phyloP scores from a whole-genome alignment of 2,329 filamentous ascomycete species.

The Aspergillaceae sp. region DNA sequence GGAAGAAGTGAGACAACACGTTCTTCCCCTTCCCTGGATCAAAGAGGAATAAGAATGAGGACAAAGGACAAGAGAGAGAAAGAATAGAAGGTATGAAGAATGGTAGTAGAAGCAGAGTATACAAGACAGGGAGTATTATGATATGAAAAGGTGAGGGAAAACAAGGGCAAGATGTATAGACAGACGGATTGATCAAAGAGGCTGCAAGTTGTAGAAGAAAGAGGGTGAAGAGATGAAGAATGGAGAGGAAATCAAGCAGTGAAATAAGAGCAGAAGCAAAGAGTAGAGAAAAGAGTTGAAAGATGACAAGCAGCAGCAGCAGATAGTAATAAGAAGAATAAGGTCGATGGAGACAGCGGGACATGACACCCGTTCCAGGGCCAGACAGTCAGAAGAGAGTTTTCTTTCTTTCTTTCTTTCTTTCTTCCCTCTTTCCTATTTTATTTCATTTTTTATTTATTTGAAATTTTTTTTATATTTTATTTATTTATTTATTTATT shows the following conservation, averaged over 20 bases:
- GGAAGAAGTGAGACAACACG: slow-evolving; percentile 1
- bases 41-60: slow-evolving; percentile 8
- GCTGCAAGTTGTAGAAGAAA: not conserved
- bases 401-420: not conserved
- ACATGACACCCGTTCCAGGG: not conserved
- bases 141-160: no score
- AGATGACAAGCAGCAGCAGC: no score
- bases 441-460: not conserved
- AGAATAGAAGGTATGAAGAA: slow-evolving; percentile 4
- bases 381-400: no score
- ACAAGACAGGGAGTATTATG: no score
- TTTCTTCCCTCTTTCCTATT: not conserved
- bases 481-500: not conserved
- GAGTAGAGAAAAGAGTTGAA: not conserved
- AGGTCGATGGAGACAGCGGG: not conserved
- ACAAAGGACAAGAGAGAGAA: slow-evolving; percentile 6
- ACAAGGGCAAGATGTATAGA: not conserved
- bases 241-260: slow-evolving; percentile 12
- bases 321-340: not conserved
- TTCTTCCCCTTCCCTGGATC: not conserved
- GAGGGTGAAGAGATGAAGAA: not conserved
- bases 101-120: not conserved
- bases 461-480: not conserved
- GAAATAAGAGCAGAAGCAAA: not conserved
- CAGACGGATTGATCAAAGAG: not conserved